Conservation (phyloP, 192 early-diverging fungal species). For the Coemansia sp. region DNA sequence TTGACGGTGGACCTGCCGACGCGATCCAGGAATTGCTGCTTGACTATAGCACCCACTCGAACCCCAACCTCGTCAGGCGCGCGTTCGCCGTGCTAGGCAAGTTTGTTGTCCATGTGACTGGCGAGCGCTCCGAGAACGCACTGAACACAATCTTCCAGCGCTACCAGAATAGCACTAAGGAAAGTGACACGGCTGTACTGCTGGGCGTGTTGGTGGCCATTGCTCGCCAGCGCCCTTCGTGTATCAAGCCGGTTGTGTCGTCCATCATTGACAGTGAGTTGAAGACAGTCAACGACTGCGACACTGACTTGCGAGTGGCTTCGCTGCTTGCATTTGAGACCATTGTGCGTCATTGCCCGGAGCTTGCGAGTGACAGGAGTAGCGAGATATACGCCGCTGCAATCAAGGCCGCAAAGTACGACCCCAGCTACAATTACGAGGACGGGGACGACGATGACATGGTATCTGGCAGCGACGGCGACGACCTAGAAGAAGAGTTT, state of each 20-base stretch:
- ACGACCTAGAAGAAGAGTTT: slow-evolving; percentile 40
- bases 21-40: slow-evolving; percentile 35
- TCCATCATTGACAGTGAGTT: slow-evolving; percentile 36
- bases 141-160: slow-evolving; percentile 41
- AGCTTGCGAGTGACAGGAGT: slow-evolving; percentile 10
- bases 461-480: slow-evolving; percentile 35
- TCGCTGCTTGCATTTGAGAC: slow-evolving; percentile 46
- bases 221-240: slow-evolving; percentile 41
- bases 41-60: slow-evolving; percentile 23
- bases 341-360: slow-evolving; percentile 26
- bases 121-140: slow-evolving; percentile 35
- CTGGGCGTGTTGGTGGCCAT: slow-evolving; percentile 51
- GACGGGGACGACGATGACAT: slow-evolving; percentile 20
- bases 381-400: slow-evolving; percentile 32
- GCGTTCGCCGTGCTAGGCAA: slow-evolving; percentile 44
- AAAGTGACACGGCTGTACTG: slow-evolving; percentile 31
- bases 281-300: slow-evolving; percentile 21
- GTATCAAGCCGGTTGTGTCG: slow-evolving; percentile 18
- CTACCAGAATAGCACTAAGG: slow-evolving; percentile 23
- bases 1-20: slow-evolving; percentile 15
- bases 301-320: slow-evolving; percentile 37
- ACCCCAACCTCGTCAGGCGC: slow-evolving; percentile 33
- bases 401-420: slow-evolving; percentile 27
- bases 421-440: slow-evolving; percentile 52
- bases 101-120: slow-evolving; percentile 44